A percentile compares a stretch with the other conserved stretches of the same genome.
Conservation (phyloP, 768 basidiomycete species). For the Kwoniella sp. region DNA sequence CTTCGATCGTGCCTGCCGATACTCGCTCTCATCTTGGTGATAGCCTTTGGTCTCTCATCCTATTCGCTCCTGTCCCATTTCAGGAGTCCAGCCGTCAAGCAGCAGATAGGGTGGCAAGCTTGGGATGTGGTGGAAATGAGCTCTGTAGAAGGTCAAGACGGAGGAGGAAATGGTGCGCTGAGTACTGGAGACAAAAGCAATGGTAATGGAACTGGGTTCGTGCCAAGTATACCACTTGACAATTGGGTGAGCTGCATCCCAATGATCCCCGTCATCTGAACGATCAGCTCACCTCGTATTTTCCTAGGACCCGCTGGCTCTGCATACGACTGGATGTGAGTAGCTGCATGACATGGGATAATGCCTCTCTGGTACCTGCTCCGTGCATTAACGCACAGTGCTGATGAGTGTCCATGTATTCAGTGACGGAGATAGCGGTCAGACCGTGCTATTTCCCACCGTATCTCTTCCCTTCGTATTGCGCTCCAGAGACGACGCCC, state of each 20-base stretch:
- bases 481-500: slow-evolving; percentile 68
- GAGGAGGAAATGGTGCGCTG: slow-evolving; percentile 69
- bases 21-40: slow-evolving; percentile 63
- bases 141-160: slow-evolving; percentile 28
- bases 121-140: slow-evolving; percentile 67
- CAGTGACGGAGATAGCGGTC: slow-evolving; percentile 80
- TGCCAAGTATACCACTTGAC: slow-evolving; percentile 75
- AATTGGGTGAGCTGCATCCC: slow-evolving; percentile 64
- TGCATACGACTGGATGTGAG: slow-evolving; percentile 73
- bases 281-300: background rate
- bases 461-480: slow-evolving; percentile 62
- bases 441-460: slow-evolving; percentile 69
- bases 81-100: slow-evolving; percentile 56
- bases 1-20: slow-evolving; percentile 59
- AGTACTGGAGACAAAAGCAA: slow-evolving; percentile 40
- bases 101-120: slow-evolving; percentile 83
- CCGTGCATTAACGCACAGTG: background rate
- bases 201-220: slow-evolving; percentile 56
- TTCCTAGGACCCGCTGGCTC: slow-evolving; percentile 66
- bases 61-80: slow-evolving; percentile 82
- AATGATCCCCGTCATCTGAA: background rate
- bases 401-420: background rate
- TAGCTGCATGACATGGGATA: too few species aligned
- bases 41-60: slow-evolving; percentile 73
- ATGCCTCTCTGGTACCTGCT: background rate